Evolutionary conservation across 1,139 yeast genomes (phyloP).

Genomic region (Zhuliangozyma blackwelliae): DNA sequence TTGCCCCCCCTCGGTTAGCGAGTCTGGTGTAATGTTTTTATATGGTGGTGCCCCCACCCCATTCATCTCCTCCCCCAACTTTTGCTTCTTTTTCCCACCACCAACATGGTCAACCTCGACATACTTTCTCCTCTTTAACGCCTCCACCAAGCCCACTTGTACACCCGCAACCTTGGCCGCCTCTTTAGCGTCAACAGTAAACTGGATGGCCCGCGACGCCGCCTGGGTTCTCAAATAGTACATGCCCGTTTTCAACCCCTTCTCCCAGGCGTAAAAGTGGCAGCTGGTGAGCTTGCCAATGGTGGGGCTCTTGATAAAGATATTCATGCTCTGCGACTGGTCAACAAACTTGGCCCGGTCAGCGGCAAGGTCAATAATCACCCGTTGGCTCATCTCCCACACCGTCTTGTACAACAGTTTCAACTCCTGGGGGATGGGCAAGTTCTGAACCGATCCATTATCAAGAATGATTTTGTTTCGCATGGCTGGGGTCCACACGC

Average conservation of each 20-base stretch:
- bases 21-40: too few species aligned
- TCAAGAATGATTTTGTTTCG: constrained; percentile 74
- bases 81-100: neutral
- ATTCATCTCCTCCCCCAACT: too few species aligned
- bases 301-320: constrained; percentile 81
- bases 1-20: too few species aligned
- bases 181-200: constrained; percentile 60
- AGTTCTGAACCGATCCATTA: constrained; percentile 82
- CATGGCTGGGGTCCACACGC: constrained; percentile 77
- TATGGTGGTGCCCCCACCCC: too few species aligned
- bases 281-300: constrained; percentile 93
- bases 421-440: constrained; percentile 74
- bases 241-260: constrained; percentile 97
- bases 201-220: constrained; percentile 90
- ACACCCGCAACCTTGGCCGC: constrained; percentile 4
- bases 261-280: constrained; percentile 98
- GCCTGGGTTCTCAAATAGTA: constrained; percentile 95
- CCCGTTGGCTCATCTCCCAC: constrained; percentile 92
- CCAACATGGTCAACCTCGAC: constrained; percentile 9
- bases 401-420: constrained; percentile 86
- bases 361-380: constrained; percentile 90
- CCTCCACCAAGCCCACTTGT: too few species aligned
- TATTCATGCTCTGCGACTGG: constrained; percentile 89
- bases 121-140: constrained; percentile 19
- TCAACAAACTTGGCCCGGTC: constrained; percentile 92